Conservation (phyloP, 2,329 filamentous ascomycete genomes). For the Trematosphaeria pertusa region DNA sequence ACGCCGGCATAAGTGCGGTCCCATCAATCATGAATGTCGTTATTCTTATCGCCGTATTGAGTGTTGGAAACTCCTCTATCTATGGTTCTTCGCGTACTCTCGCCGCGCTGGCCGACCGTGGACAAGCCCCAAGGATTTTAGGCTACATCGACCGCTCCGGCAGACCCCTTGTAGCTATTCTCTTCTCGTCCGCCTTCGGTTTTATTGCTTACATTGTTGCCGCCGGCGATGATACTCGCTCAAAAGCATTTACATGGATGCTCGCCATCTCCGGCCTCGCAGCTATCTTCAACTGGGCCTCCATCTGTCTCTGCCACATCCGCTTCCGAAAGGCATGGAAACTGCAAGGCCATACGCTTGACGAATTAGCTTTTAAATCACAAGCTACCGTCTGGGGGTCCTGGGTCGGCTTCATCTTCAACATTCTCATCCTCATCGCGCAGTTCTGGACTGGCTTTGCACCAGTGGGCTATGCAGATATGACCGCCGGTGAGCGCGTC, state of each 20-base stretch:
- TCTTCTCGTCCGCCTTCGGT: constrained; percentile 59
- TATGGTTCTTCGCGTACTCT: constrained; percentile 88
- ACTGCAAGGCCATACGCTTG: constrained; percentile 64
- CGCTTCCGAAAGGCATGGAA: constrained; percentile 67
- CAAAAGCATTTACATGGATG: constrained; percentile 65
- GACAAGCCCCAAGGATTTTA: constrained; percentile 60
- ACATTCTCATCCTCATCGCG: constrained; percentile 73
- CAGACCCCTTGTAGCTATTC: constrained; percentile 62
- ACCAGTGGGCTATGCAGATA: constrained; percentile 67
- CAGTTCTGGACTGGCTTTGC: constrained; percentile 88
- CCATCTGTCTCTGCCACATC: constrained; percentile 68
- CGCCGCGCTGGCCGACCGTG: constrained; percentile 82
- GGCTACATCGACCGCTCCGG: constrained; percentile 65
- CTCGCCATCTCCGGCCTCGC: constrained; percentile 73
- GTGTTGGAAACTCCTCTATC: constrained; percentile 85
- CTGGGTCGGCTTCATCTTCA: constrained; percentile 77
- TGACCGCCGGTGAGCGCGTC: constrained; percentile 56
- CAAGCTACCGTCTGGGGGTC: constrained; percentile 79
- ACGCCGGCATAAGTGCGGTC: constrained; percentile 77
- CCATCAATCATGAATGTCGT: constrained; percentile 89
- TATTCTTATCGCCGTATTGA: constrained; percentile 84
- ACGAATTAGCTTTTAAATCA: constrained; percentile 78
- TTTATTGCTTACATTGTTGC: constrained; percentile 63
- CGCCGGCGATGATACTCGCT: constrained; percentile 47
- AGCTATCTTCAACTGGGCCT: constrained; percentile 77